Conservation (phyloP, 495 filamentous ascomycete genomes). For the Pyrenula aspistea region DNA sequence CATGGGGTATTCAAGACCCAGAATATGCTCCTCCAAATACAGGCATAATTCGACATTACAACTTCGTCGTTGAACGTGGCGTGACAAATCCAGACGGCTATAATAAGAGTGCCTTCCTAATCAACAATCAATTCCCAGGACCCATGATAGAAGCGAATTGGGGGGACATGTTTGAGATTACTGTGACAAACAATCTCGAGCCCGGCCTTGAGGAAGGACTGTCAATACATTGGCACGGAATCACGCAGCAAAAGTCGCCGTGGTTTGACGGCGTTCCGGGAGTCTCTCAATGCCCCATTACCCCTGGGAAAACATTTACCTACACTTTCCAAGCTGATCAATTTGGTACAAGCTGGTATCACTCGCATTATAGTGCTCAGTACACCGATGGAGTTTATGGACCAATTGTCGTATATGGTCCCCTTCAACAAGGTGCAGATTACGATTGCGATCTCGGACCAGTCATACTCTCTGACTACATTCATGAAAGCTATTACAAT, state of each 20-base stretch:
- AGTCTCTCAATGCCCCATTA: constrained; percentile 39
- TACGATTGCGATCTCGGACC: constrained; percentile 54
- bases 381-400: constrained; percentile 35
- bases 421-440: constrained; percentile 29
- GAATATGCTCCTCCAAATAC: too few relatives aligned
- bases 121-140: constrained; percentile 20
- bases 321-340: constrained; percentile 22
- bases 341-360: constrained; percentile 37
- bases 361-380: constrained; percentile 34
- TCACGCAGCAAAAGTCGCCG: constrained; percentile 24
- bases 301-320: constrained; percentile 24
- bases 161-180: constrained; percentile 46
- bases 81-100: constrained; percentile 37
- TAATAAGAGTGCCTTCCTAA: constrained; percentile 20
- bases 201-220: constrained; percentile 20
- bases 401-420: constrained; percentile 47
- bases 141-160: constrained; percentile 50
- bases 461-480: constrained; percentile 29
- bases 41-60: constrained; percentile 14
- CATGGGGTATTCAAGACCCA: too few relatives aligned
- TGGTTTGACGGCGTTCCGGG: constrained; percentile 36
- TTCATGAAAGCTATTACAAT: constrained; percentile 14
- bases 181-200: constrained; percentile 46
- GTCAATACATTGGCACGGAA: constrained; percentile 36
- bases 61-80: constrained; percentile 17